phyloP scores from a whole-genome alignment of 176 grass and related monocot genomes.

The Carex cristatella region DNA sequence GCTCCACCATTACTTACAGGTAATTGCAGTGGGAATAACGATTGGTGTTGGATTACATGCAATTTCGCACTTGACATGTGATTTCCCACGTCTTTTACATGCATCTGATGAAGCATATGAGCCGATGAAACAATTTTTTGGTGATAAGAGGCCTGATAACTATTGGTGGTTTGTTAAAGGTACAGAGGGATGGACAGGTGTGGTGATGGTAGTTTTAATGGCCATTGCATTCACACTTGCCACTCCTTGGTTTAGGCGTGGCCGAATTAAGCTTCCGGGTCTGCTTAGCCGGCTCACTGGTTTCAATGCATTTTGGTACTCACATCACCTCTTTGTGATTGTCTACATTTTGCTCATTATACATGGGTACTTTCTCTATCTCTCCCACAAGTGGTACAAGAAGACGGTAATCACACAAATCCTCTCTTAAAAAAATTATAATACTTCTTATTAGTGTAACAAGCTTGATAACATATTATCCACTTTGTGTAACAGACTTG shows the following conservation, averaged over 20 bases:
- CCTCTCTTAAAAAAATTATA: background rate
- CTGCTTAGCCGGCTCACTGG: conserved; percentile 53
- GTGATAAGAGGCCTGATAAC: conserved; percentile 28
- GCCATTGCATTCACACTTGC: conserved; percentile 65
- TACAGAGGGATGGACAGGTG: conserved; percentile 87
- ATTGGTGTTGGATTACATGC: conserved; percentile 57
- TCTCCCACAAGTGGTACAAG: conserved; percentile 68
- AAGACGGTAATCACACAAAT: conserved; percentile 43
- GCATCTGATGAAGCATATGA: conserved; percentile 45
- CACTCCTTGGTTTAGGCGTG: conserved; percentile 75
- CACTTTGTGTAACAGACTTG: conserved; percentile 45
- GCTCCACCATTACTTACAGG: conserved; percentile 14
- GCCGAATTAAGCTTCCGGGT: conserved; percentile 29
- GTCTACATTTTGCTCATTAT: conserved; percentile 86
- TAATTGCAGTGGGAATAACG: conserved; percentile 63
- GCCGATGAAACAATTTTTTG: conserved; percentile 66
- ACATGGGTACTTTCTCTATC: conserved; percentile 71
- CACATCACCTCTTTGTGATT: conserved; percentile 85
- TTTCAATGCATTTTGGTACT: conserved; percentile 99
- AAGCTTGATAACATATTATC: background rate
- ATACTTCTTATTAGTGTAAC: background rate
- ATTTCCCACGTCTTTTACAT: conserved; percentile 85
- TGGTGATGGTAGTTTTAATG: conserved; percentile 77
- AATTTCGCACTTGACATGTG: conserved; percentile 74
- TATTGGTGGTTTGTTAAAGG: conserved; percentile 99